A percentile compares a stretch with the other conserved stretches of the same genome.
phyloP scores from a whole-genome alignment of 805 yeast species.

The Clavispora fructus region DNA sequence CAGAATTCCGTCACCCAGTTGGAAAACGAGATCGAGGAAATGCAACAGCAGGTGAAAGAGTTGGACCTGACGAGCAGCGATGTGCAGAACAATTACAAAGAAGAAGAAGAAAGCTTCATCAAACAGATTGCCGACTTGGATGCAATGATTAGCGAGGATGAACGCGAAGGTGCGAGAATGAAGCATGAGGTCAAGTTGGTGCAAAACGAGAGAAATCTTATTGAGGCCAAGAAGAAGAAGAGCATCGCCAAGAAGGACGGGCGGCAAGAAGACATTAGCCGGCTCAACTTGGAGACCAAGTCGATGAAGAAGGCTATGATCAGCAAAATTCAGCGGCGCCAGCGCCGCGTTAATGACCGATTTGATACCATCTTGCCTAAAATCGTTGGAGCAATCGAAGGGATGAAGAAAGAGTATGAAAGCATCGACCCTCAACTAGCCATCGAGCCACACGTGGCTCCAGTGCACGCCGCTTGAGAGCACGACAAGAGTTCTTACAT shows the following conservation, averaged over 20 bases:
- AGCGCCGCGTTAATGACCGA: slow-evolving; percentile 26
- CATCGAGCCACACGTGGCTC: not conserved
- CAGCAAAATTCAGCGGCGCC: slow-evolving; percentile 21
- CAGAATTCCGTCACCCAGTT: slow-evolving; percentile 35
- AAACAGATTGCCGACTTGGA: slow-evolving; percentile 21
- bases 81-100: slow-evolving; percentile 13
- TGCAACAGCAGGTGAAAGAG: slow-evolving; percentile 15
- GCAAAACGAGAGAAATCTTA: slow-evolving; percentile 19
- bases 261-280: slow-evolving; percentile 22
- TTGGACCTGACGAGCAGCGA: slow-evolving; percentile 10
- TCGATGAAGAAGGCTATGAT: slow-evolving; percentile 21
- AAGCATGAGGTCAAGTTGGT: slow-evolving; percentile 18
- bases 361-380: slow-evolving; percentile 32
- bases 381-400: slow-evolving; percentile 20
- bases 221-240: slow-evolving; percentile 22
- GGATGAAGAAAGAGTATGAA: slow-evolving; percentile 10
- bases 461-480: not conserved
- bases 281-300: slow-evolving; percentile 22
- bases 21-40: slow-evolving; percentile 28
- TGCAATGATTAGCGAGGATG: slow-evolving; percentile 18
- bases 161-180: slow-evolving; percentile 17
- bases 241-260: slow-evolving; percentile 19
- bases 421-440: not conserved
- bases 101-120: slow-evolving; percentile 15
- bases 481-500: not conserved